Percentiles rank a stretch among this genome's conserved stretches.
Conservation (phyloP, 257 asterid species). For the Forsythia viridissima region DNA sequence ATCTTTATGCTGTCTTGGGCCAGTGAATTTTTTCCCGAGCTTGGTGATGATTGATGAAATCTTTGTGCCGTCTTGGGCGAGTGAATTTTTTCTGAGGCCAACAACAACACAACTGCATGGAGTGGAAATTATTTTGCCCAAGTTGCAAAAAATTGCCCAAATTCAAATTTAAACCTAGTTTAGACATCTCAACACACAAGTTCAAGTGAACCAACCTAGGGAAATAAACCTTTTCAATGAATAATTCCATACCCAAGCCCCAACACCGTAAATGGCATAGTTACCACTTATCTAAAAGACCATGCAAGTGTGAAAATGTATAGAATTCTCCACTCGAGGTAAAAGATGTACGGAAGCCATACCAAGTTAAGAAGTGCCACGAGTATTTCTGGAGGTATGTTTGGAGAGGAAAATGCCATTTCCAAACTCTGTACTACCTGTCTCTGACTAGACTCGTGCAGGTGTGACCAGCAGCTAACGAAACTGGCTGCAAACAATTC, state of each 20-base stretch:
- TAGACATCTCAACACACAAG: not conserved
- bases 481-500: slow-evolving; percentile 99
- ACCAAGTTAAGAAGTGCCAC: slow-evolving; percentile 98
- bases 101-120: not conserved
- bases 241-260: slow-evolving; percentile 6
- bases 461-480: slow-evolving; percentile 98
- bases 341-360: slow-evolving; percentile 20
- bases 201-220: not conserved
- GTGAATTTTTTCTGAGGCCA: slow-evolving; percentile 11
- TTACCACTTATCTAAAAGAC: slow-evolving; percentile 12
- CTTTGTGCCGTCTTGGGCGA: not conserved
- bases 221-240: slow-evolving; percentile 11
- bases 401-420: slow-evolving; percentile 98
- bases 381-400: slow-evolving; percentile 96
- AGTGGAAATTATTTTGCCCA: not conserved
- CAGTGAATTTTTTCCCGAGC: slow-evolving; percentile 9
- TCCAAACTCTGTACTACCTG: slow-evolving; percentile 91
- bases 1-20: not conserved
- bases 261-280: not conserved
- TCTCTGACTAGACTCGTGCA: slow-evolving; percentile 78
- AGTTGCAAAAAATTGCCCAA: not conserved
- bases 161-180: slow-evolving; percentile 1
- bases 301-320: not conserved
- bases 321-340: slow-evolving; percentile 6
- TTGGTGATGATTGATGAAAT: slow-evolving; percentile 1